These are phyloP conservation scores for Stagonosporopsis vannaccii DNA, from an alignment of 2,329 filamentous ascomycete species.

Conservation along the genomic window DNA sequence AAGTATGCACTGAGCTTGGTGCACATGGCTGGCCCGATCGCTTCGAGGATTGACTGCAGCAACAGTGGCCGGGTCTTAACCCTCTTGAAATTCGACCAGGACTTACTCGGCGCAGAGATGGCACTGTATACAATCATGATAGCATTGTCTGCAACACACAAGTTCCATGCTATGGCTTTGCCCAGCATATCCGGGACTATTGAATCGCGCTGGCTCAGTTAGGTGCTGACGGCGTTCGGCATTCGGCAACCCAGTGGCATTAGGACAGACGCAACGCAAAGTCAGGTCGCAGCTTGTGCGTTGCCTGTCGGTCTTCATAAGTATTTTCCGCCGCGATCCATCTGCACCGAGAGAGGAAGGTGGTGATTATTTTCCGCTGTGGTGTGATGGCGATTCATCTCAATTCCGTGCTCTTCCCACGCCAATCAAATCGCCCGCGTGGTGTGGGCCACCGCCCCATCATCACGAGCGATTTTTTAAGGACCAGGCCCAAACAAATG, in stretches of 20 bases:
- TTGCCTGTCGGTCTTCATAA: background rate
- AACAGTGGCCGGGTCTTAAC: no score
- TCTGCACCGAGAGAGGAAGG: background rate
- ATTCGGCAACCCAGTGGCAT: background rate
- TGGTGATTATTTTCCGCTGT: background rate
- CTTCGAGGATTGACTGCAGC: no score
- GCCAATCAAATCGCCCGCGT: background rate
- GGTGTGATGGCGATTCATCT: slow-evolving; percentile 2
- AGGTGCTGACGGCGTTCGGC: background rate
- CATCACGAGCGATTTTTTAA: background rate
- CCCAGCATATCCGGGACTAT: background rate
- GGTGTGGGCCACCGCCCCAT: background rate
- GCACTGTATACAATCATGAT: background rate
- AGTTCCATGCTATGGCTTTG: background rate
- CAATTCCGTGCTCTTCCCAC: background rate
- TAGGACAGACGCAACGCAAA: background rate
- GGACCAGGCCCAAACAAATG: background rate
- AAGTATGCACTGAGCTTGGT: background rate
- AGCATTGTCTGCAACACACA: background rate
- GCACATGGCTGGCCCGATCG: no score
- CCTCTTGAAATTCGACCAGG: background rate
- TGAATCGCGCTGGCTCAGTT: background rate
- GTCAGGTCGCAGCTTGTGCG: background rate
- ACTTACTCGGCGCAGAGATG: background rate
- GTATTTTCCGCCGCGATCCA: background rate